phyloP scores from a whole-genome alignment of 257 asterid species.

The Catharanthus roseus region DNA sequence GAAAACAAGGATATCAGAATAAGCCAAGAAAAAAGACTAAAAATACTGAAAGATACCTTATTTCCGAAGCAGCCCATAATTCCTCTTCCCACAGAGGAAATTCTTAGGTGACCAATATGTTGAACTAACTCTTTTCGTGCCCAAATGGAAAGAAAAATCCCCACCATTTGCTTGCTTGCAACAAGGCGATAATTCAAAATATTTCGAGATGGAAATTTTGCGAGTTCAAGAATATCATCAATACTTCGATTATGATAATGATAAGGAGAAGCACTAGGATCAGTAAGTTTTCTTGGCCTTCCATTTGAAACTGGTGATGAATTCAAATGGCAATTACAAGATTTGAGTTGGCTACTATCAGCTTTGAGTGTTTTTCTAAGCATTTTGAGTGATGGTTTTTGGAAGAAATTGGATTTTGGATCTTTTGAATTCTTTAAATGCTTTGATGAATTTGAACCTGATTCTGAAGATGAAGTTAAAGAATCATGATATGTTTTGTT shows the following conservation, averaged over 20 bases:
- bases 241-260: constrained; percentile 18
- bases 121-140: constrained; percentile 56
- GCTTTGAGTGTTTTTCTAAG: constrained; percentile 50
- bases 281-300: constrained; percentile 33
- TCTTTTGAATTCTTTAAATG: constrained; percentile 23
- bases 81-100: constrained; percentile 82
- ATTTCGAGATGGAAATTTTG: constrained; percentile 34
- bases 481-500: constrained; percentile 65
- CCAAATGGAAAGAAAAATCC: constrained; percentile 75
- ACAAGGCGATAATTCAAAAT: constrained; percentile 46
- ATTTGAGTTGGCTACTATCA: constrained; percentile 38
- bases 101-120: constrained; percentile 64
- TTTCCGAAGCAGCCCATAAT: constrained; percentile 94
- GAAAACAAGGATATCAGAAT: not conserved
- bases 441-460: constrained; percentile 27
- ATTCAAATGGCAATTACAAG: constrained; percentile 50
- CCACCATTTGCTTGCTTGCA: constrained; percentile 93
- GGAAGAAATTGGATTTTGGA: constrained; percentile 31
- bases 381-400: constrained; percentile 54
- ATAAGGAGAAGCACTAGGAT: constrained; percentile 26
- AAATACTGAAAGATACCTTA: constrained; percentile 42
- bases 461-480: constrained; percentile 16
- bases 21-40: constrained; percentile 2
- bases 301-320: constrained; percentile 18
- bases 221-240: constrained; percentile 29